Base-by-base conservation (phyloP, 192 early-diverging fungal genomes). In the Rhizophagus sp. region DNA sequence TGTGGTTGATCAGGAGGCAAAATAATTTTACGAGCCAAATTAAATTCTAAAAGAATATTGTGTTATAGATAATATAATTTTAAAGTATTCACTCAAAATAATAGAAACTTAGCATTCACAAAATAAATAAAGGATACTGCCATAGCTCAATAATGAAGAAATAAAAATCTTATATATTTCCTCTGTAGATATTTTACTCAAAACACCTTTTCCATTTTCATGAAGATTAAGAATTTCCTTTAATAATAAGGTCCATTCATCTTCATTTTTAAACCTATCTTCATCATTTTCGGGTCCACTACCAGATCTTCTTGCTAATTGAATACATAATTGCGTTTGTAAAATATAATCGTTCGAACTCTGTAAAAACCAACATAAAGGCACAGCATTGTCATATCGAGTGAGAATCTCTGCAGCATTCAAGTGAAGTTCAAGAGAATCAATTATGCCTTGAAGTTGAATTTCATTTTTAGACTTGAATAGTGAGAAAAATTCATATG, bases 131-230 rank as follows among this genome's bases (percentile, higher is more conserved):
- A 71, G 86, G 85, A 84, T 89, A 89, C 90, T 87, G 64, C 91
- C 92, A 80, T 87, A 88, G 66, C 88, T 87, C 39, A 93, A 76
- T 34, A 91, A 82, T 36, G 87, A 89, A 2, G 88, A 88, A 70
- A 88, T 80, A 50, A 91, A 93, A 62, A 89, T 87, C 33, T 84
- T 86, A 66, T 90, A 87, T n/a, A 92, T 91, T 30, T 92, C 91
- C 62, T 84, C 76, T 24, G 81, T 73, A n/a, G 82, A 84, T 25
- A 93, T 83, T 57, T 82, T 75, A 22, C 84, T 87, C 34, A 94
- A 85, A 12, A 93, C 84, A 5, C 87, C 88, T 9, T 84, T 81
- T 9, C 82, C 83, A 50, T 84, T 76, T 50, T 84, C 87, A 39
- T 88, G 81, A 17, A 94, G 65, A 0, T 85, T 84, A 6, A 91